Evolutionary conservation across 306 rosid genomes (phyloP).

Genomic region (Canavalia gladiata): DNA sequence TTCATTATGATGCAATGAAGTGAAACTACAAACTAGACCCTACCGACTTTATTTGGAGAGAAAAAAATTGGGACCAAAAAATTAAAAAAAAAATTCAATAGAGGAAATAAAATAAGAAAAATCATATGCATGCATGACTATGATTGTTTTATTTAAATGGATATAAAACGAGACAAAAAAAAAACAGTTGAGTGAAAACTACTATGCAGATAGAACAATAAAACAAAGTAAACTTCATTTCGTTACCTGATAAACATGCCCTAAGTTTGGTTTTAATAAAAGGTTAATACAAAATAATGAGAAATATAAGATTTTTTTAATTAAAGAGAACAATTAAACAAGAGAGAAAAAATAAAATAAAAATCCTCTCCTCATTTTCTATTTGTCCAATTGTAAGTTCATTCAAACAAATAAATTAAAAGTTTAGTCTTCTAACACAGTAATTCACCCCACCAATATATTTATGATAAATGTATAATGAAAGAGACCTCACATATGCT

Average conservation of each 20-base stretch:
- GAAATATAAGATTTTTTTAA: neutral
- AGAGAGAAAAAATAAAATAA: neutral
- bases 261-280: neutral
- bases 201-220: neutral
- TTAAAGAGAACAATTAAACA: neutral
- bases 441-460: neutral
- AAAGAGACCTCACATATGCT: no score
- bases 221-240: neutral
- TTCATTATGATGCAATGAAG: neutral
- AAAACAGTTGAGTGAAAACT: neutral
- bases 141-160: neutral
- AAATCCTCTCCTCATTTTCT: neutral
- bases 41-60: neutral
- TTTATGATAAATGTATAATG: constrained; percentile 6
- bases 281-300: neutral
- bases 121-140: neutral
- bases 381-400: neutral
- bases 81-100: neutral
- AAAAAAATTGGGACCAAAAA: neutral
- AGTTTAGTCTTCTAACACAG: neutral
- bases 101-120: neutral
- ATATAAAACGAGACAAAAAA: neutral
- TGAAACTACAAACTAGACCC: neutral
- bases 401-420: constrained; percentile 2
- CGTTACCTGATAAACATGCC: neutral